Base-by-base conservation (phyloP, 192 early-diverging fungal genomes). In the Chytriomyces hyalinus region DNA sequence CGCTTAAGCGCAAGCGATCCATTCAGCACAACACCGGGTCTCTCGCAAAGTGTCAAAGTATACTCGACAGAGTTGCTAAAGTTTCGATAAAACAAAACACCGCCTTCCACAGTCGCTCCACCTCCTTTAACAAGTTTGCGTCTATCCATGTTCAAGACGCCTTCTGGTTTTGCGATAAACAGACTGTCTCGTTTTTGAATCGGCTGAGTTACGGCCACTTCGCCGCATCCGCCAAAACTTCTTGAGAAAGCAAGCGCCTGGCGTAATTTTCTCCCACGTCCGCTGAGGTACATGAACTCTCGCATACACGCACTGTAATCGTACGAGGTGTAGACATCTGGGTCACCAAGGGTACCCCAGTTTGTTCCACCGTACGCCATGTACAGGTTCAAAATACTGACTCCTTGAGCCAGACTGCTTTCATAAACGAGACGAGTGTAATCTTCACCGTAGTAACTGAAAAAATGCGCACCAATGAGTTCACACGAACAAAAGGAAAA, bases 331-430 rank as follows among this genome's bases (percentile, higher is more conserved):
- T 92, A 93, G 0, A 92, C 92, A 82, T 93, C 91, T 13, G 83
- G 80, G 67, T 84, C 83, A 20, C 92, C 92, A 2, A 93, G 44
- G 0, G 90, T 90, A 8, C 92, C 92, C 92, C 92, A 93, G 67
- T 93, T 93, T 22, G 92, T 93, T 11, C 92, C 92, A 11, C 92
- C 92, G 73, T 93, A 93, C 20, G 84, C 82, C 87, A 92, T 93
- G 79, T 93, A 92, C 60, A 92, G 73, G 78, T 84, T 90, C 20
- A 85, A 62, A 79, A 88, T 87, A 9, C 91, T 92, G 7, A 83
- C 81, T 15, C 91, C 91, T 70, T 93, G 92, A 2, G 92, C 88
- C 7, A 92, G 69, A 15, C 81, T 78, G 6, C 86, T 86, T n/a
- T 93, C 91, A 49, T 88, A 72, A 13, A 92, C 63, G 17, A 90